These are phyloP conservation scores for Aspergillus eucalypticola DNA, from an alignment of 2,329 filamentous ascomycete genomes.

Conservation along the genomic window DNA sequence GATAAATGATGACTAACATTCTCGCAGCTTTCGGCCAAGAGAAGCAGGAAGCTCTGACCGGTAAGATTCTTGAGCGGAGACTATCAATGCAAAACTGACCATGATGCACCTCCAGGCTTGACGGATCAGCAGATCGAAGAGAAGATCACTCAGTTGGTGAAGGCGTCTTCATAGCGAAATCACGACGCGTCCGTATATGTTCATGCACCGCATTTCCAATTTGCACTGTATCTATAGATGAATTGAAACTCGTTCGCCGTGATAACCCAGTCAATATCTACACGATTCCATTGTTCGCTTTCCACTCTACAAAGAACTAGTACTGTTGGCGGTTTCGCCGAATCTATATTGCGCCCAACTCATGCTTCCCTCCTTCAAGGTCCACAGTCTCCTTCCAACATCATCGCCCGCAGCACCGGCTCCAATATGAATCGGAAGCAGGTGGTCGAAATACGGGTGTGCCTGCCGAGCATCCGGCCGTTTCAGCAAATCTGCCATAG, in stretches of 20 bases:
- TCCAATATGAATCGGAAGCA: slow-evolving; percentile 61
- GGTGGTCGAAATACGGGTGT: slow-evolving; percentile 65
- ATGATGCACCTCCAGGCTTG: slow-evolving; percentile 51
- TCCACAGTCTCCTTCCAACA: slow-evolving; percentile 50
- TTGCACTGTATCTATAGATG: slow-evolving; percentile 43
- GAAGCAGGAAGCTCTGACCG: slow-evolving; percentile 63
- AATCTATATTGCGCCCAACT: slow-evolving; percentile 59
- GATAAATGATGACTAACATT: slow-evolving; percentile 17
- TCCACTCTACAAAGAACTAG: slow-evolving; percentile 25
- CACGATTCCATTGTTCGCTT: not conserved
- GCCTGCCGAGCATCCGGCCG: slow-evolving; percentile 59
- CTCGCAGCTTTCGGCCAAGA: slow-evolving; percentile 65
- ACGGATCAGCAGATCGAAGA: slow-evolving; percentile 71
- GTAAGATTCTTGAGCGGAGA: slow-evolving; percentile 40
- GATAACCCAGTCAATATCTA: slow-evolving; percentile 11
- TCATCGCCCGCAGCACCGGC: slow-evolving; percentile 57
- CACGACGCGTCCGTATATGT: slow-evolving; percentile 24
- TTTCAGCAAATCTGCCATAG: slow-evolving; percentile 49
- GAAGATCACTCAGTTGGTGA: slow-evolving; percentile 64
- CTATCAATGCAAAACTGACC: not conserved
- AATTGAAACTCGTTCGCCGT: slow-evolving; percentile 27
- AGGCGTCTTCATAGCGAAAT: slow-evolving; percentile 44
- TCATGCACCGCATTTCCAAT: slow-evolving; percentile 27
- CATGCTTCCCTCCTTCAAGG: slow-evolving; percentile 52
- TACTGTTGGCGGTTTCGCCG: slow-evolving; percentile 37